Evolutionary conservation across 345 rosid genomes (phyloP).

Genomic region (Laguncularia racemosa): DNA sequence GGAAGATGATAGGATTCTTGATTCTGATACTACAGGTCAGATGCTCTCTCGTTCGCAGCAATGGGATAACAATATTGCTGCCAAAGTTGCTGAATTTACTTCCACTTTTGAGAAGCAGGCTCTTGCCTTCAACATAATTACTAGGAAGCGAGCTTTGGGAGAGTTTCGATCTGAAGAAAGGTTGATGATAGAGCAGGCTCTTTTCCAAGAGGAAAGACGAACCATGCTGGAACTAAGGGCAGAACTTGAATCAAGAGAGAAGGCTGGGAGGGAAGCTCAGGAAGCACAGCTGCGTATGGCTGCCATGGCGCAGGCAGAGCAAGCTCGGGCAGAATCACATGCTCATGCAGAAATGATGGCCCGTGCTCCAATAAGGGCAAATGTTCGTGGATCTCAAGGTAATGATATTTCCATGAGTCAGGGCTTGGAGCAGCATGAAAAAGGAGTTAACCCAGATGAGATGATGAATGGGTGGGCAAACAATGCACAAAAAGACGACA

Average conservation of each 20-base stretch:
- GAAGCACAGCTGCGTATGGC: constrained; percentile 66
- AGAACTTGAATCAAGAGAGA: constrained; percentile 68
- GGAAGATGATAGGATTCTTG: constrained; percentile 83
- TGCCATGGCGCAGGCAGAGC: constrained; percentile 71
- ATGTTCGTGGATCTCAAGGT: constrained; percentile 52
- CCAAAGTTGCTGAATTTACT: constrained; percentile 77
- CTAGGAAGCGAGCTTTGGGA: constrained; percentile 50
- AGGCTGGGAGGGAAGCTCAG: constrained; percentile 68
- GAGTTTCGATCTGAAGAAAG: constrained; percentile 79
- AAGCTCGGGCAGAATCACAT: constrained; percentile 60
- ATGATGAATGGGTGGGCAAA: constrained; percentile 92
- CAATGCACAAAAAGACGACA: constrained; percentile 64
- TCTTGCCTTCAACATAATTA: constrained; percentile 67
- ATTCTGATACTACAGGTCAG: constrained; percentile 76
- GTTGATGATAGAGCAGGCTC: constrained; percentile 66
- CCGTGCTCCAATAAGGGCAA: constrained; percentile 58
- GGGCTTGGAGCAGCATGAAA: constrained; percentile 64
- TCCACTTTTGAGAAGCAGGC: constrained; percentile 87
- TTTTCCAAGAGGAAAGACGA: constrained; percentile 68
- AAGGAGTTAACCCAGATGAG: constrained; percentile 53
- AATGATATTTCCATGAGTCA: constrained; percentile 41
- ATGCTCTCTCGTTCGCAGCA: constrained; percentile 75
- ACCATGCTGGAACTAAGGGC: constrained; percentile 46
- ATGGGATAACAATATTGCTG: constrained; percentile 85
- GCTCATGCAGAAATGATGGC: constrained; percentile 57